Conservation (phyloP, 2,329 filamentous ascomycete genomes). For the Emericellopsis atlantica region DNA sequence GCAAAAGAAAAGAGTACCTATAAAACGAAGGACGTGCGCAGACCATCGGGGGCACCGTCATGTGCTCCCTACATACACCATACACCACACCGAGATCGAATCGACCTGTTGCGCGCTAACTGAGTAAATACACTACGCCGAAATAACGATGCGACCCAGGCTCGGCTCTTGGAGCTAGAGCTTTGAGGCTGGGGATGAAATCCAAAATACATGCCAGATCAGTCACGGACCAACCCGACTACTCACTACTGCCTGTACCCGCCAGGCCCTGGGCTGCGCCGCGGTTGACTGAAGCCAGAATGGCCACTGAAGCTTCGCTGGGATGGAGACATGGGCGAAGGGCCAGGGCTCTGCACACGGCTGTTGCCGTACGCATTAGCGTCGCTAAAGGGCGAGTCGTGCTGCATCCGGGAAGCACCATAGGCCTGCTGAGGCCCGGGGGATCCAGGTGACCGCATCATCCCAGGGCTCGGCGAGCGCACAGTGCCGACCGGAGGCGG, state of each 20-base stretch:
- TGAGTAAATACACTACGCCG: too few species aligned
- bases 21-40: too few species aligned
- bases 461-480: conserved; percentile 1
- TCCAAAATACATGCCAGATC: too few species aligned
- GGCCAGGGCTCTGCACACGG: conserved; percentile 4
- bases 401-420: conserved; percentile 4
- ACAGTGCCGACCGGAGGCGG: conserved; percentile 1
- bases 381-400: conserved; percentile 1
- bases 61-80: too few species aligned
- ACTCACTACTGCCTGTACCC: not conserved
- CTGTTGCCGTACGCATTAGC: conserved; percentile 2
- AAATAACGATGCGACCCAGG: too few species aligned
- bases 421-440: conserved; percentile 5
- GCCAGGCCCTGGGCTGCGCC: not conserved
- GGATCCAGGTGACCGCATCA: conserved; percentile 2
- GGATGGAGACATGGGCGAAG: not conserved
- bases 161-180: too few species aligned
- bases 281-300: not conserved
- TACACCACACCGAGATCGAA: too few species aligned
- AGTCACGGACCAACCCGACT: too few species aligned
- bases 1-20: too few species aligned
- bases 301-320: conserved; percentile 1
- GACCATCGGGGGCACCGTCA: too few species aligned
- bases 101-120: too few species aligned
- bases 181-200: too few species aligned